Base-by-base conservation (phyloP, 2,329 filamentous ascomycete species). In the Stagonosporopsis vannaccii region DNA sequence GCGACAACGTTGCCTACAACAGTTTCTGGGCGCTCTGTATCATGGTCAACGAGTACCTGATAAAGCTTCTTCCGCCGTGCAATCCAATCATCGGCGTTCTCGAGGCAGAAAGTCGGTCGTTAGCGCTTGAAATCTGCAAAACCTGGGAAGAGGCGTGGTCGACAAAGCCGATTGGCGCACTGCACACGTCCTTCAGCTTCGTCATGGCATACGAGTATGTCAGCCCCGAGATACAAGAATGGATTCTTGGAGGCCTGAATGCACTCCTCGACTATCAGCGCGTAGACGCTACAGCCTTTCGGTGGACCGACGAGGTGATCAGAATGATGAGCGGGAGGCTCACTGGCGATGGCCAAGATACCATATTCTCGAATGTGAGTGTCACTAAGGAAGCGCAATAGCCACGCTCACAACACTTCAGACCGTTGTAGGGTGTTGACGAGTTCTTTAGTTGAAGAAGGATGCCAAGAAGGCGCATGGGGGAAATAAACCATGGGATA, bases 141-240 rank as follows among this genome's bases (percentile, higher is more conserved):
- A 73, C 68, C 11, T 74, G 71, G 71, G 71, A 74, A 51, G 66
- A 70, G 53, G 70, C 72, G 2, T 74, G 70, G 70, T 61, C 63
- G 25, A 69, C 61, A 13, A 69, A 65, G 19, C 71, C 71, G 3
- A 72, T 74, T 30, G 72, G 71, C 17, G 68, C 72, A 3, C 69
- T 71, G 9, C 70, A 74, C 19, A 69, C 68, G 0, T 66, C 66
- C 4, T 50, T 74, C 20, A 71, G 71, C 51, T 72, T 73, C 35
- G 68, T 75, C 5, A 64, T 74, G 36, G 71, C 71, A 1, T 72
- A 69, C 39, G 70, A 74, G 26, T 74, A 65, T 17, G 72, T 69
- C 41, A 54, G 56, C 3, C 41, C 56, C 2, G 58, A 69, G 4
- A 61, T 72, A 4, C 62, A 70, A 22, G 50, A 59, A 19, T 72